Evolutionary conservation across 2,329 filamentous ascomycete genomes (phyloP).

Genomic region (Reticulascus tulasneorum): DNA sequence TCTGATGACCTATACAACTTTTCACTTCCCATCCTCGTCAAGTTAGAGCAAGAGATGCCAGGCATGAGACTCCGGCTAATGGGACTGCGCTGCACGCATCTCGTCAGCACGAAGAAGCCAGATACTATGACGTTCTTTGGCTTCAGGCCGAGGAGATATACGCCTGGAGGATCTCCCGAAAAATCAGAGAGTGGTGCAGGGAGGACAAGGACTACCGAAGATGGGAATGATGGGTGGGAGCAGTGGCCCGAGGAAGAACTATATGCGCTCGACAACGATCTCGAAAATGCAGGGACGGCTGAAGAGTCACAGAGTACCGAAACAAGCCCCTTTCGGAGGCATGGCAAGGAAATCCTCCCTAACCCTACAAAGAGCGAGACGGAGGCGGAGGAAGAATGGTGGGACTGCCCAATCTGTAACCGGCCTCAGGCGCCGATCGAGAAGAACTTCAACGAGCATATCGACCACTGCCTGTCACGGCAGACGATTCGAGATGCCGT

Average conservation of each 20-base stretch:
- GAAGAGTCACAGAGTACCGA: constrained; percentile 54
- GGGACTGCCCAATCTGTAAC: constrained; percentile 87
- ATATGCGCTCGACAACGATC: constrained; percentile 16
- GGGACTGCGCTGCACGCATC: constrained; percentile 82
- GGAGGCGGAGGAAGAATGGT: constrained; percentile 48
- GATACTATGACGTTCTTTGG: constrained; percentile 80
- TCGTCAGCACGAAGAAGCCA: constrained; percentile 79
- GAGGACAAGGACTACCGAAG: constrained; percentile 32
- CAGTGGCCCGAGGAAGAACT: constrained; percentile 65
- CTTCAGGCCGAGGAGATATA: constrained; percentile 34
- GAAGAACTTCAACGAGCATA: constrained; percentile 79
- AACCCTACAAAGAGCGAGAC: constrained; percentile 33
- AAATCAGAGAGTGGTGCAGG: constrained; percentile 11
- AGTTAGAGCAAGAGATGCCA: constrained; percentile 79
- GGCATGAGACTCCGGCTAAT: constrained; percentile 77
- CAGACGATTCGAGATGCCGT: constrained; percentile 82
- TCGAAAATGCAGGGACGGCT: not conserved
- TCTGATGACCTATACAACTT: constrained; percentile 83
- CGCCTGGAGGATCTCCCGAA: constrained; percentile 11
- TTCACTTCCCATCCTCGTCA: constrained; percentile 76
- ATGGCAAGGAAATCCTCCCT: constrained; percentile 50
- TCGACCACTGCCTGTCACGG: constrained; percentile 84
- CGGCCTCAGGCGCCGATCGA: constrained; percentile 73
- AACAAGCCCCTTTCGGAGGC: constrained; percentile 25
- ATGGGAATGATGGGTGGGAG: constrained; percentile 56